Evolutionary conservation across 371 early-diverging fungal genomes (phyloP).

Genomic region (Apophysomyces trapeziformis): DNA sequence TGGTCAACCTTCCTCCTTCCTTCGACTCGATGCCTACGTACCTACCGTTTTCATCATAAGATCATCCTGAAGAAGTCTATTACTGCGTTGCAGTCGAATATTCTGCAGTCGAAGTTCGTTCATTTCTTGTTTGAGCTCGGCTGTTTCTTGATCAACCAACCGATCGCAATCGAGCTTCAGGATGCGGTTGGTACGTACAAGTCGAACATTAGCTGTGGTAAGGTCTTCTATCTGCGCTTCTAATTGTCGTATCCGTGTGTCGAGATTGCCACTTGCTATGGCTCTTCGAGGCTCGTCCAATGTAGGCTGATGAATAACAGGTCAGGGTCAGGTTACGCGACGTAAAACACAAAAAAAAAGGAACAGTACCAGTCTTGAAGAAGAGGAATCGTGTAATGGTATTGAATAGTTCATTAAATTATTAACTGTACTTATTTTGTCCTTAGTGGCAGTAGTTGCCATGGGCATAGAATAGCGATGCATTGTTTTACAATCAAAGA

Average conservation of each 20-base stretch:
- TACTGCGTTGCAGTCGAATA: constrained; percentile 48
- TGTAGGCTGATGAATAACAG: constrained; percentile 5
- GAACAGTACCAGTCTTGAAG: constrained; percentile 8
- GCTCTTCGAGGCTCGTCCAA: not conserved
- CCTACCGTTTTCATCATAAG: constrained; percentile 26
- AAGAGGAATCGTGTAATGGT: constrained; percentile 25
- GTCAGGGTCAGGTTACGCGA: not conserved
- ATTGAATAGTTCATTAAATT: constrained; percentile 36
- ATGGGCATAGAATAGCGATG: constrained; percentile 20
- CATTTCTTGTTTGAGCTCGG: constrained; percentile 44
- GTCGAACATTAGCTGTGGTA: constrained; percentile 41
- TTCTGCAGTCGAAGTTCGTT: constrained; percentile 39
- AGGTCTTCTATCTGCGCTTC: constrained; percentile 44
- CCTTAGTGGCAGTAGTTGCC: constrained; percentile 18
- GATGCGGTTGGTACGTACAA: constrained; percentile 42
- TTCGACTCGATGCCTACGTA: not conserved
- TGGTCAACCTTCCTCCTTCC: not conserved
- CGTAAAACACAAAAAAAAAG: not conserved
- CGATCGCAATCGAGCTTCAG: constrained; percentile 47
- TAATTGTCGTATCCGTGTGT: constrained; percentile 39
- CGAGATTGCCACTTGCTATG: constrained; percentile 33
- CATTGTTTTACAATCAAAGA: constrained; percentile 7
- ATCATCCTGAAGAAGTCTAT: constrained; percentile 44
- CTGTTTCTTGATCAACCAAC: constrained; percentile 43
- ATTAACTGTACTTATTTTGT: constrained; percentile 23